phyloP scores from a whole-genome alignment of 352 stramenopile species.

The Detonula confervacea region DNA sequence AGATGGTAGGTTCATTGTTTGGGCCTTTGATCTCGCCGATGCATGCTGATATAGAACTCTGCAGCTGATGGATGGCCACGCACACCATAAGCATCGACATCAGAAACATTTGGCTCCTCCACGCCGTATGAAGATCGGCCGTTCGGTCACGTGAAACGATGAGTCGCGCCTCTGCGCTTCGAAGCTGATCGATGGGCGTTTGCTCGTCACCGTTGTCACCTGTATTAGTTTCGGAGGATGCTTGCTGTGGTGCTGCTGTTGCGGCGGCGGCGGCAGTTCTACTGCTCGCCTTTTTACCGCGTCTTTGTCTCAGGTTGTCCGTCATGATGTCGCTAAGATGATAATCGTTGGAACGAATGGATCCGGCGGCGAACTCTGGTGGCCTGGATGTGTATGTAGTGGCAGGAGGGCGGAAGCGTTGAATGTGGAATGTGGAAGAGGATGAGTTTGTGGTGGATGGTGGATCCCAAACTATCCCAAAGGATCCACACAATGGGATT shows the following conservation, averaged over 20 bases:
- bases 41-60: constrained; percentile 37
- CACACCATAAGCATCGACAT: constrained; percentile 42
- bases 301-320: constrained; percentile 46
- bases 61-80: constrained; percentile 43
- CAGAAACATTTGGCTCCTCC: constrained; percentile 40
- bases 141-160: constrained; percentile 54
- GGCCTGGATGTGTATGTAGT: not conserved
- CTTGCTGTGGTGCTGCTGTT: constrained; percentile 1
- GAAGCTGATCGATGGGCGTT: constrained; percentile 48
- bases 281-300: constrained; percentile 40
- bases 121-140: constrained; percentile 46
- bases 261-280: not conserved
- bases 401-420: not conserved
- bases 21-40: constrained; percentile 53
- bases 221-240: not conserved
- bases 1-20: constrained; percentile 3
- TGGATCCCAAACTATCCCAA: too few species aligned
- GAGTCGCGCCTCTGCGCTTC: constrained; percentile 33
- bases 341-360: too few species aligned
- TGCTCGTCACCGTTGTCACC: not conserved
- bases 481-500: too few species aligned
- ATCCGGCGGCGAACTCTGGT: not conserved
- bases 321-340: constrained; percentile 68
- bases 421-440: not conserved
- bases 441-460: not conserved